Evolutionary conservation across 1,284 basidiomycete species (phyloP), one percentile per base, ranked within the genome.

Genomic region (Apiotrichum gamsii): DNA sequence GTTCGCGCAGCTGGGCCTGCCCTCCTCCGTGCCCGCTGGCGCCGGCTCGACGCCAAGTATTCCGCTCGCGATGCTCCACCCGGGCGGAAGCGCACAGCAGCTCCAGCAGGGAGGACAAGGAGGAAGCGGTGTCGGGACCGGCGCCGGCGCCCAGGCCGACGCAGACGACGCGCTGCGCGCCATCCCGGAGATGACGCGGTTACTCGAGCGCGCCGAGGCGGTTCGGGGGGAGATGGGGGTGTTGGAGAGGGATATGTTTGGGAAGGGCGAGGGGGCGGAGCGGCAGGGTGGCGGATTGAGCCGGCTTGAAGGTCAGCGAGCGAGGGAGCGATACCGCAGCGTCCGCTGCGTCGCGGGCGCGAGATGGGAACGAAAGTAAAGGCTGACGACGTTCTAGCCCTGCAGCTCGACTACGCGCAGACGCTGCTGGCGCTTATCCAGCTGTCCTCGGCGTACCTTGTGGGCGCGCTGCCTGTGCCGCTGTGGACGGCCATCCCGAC

Each of bases 341-440:
- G n/a, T n/a, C n/a, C n/a, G n/a, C n/a, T n/a, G n/a, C n/a, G n/a
- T n/a, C n/a, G n/a, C n/a, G n/a, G n/a, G n/a, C n/a, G n/a, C n/a
- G n/a, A n/a, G n/a, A n/a, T n/a, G n/a, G 13, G 4, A 28, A 8
- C 11, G 18, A 5, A 10, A 18, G 14, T 24, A 15, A 16, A 18
- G 11, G 25, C 38, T 39, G 38, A 39, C 38, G 5, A 5, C 2
- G 10, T 5, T 16, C 28, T 24, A 35, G 41, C 45, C 8, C 38
- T 56, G 4, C 54, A 56, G 29, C 43, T 56, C 2, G 54, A 56
- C 29, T 56, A 56, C 39, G 47, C 50, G 3, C 54, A 56, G 32
- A 52, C 45, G 2, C 54, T 56, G n/a, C 36, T 56, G 25, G 49
- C 43, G 13, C 54, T 56, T 45, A 56, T 56, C 43, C 35, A 37